These are phyloP conservation scores for Panaeolus papilionaceus DNA, from an alignment of 768 basidiomycete genomes.

Conservation along the genomic window DNA sequence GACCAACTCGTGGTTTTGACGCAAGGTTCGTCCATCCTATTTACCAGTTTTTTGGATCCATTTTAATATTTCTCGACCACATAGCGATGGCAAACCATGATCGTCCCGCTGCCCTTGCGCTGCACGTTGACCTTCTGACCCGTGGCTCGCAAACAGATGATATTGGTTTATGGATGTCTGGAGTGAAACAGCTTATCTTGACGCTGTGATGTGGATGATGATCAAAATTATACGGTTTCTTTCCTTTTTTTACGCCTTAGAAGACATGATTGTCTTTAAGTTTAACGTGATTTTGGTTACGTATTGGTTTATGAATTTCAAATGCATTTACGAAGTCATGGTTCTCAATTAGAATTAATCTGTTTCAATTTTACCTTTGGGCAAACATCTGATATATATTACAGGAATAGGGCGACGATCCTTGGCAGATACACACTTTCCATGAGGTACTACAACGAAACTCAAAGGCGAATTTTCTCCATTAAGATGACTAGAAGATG, in stretches of 20 bases:
- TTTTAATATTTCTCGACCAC: slow-evolving; percentile 17
- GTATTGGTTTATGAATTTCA: slow-evolving; percentile 2
- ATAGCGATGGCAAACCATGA: slow-evolving; percentile 85
- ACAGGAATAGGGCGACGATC: too few relatives aligned
- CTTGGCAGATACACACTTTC: too few relatives aligned
- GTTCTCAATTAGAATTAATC: neutral
- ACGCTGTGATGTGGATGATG: slow-evolving; percentile 47
- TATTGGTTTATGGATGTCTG: slow-evolving; percentile 88
- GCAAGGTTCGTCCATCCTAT: slow-evolving; percentile 56
- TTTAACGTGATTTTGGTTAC: slow-evolving; percentile 13
- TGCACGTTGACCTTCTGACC: slow-evolving; percentile 88
- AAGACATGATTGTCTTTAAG: neutral
- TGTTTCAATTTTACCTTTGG: neutral
- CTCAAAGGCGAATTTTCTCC: too few relatives aligned
- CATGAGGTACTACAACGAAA: too few relatives aligned
- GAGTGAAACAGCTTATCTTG: slow-evolving; percentile 87
- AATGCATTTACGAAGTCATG: slow-evolving; percentile 1
- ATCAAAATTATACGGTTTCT: slow-evolving; percentile 35
- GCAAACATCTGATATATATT: too few relatives aligned
- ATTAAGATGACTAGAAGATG: too few relatives aligned
- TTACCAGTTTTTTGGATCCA: neutral
- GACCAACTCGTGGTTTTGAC: slow-evolving; percentile 75
- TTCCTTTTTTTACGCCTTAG: slow-evolving; percentile 20
- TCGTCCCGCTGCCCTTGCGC: slow-evolving; percentile 75
- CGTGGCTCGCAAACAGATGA: slow-evolving; percentile 81